Percentiles rank a stretch among this genome's conserved stretches.
Conservation (phyloP, 106 monocot genomes). For the Cymbidium sinense region DNA sequence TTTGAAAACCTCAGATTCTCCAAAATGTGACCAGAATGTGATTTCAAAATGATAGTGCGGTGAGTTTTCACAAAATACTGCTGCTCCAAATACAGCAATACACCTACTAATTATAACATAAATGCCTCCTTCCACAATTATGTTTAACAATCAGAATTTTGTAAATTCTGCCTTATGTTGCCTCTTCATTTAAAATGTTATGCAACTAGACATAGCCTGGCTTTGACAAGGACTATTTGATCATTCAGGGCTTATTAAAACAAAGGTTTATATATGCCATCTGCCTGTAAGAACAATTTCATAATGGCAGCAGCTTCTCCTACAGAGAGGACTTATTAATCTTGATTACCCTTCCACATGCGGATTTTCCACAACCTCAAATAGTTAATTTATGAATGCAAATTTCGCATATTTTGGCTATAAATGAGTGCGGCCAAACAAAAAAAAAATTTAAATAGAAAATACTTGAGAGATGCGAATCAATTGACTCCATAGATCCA, state of each 20-base stretch:
- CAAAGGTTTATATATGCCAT: neutral
- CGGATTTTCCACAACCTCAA: no score
- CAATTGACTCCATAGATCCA: constrained; percentile 50
- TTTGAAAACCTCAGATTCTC: no score
- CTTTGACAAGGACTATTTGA: neutral
- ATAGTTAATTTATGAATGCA: no score
- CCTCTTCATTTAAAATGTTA: neutral
- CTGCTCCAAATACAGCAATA: no score
- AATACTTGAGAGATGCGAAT: neutral
- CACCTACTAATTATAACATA: no score
- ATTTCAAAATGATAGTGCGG: no score
- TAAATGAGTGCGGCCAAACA: neutral
- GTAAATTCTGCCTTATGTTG: no score
- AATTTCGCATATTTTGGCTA: neutral
- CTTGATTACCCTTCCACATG: neutral
- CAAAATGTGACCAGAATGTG: no score
- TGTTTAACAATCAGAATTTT: no score
- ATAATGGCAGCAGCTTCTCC: neutral
- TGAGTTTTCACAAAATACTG: no score
- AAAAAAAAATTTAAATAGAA: neutral
- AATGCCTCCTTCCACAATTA: no score
- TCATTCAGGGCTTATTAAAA: no score
- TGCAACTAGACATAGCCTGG: neutral
- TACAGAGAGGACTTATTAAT: neutral
- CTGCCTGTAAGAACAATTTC: neutral